Conservation (phyloP, 495 filamentous ascomycete genomes). For the Cenococcum geophilum region DNA sequence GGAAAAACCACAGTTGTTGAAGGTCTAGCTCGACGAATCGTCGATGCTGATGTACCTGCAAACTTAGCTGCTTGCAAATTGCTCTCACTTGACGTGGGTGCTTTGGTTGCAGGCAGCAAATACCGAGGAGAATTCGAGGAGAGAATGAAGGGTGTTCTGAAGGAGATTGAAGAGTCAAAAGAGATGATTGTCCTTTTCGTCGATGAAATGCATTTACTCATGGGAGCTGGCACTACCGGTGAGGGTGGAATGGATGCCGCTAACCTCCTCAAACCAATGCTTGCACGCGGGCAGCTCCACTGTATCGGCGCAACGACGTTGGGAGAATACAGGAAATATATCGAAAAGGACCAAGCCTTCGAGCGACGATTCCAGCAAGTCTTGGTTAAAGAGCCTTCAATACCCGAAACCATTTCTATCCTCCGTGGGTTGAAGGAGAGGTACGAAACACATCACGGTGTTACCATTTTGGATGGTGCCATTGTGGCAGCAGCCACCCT, state of each 20-base stretch:
- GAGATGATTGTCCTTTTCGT: constrained; percentile 97
- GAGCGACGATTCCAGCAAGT: constrained; percentile 98
- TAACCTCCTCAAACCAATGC: constrained; percentile 94
- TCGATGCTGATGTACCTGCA: constrained; percentile 91
- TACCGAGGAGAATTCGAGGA: constrained; percentile 98
- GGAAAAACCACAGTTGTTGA: constrained; percentile 98
- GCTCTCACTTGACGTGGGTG: constrained; percentile 89
- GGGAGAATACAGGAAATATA: constrained; percentile 95
- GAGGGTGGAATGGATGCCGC: constrained; percentile 99
- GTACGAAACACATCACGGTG: constrained; percentile 97
- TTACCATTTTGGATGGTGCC: constrained; percentile 87
- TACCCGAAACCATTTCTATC: constrained; percentile 90
- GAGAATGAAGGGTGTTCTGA: constrained; percentile 96
- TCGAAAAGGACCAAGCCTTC: constrained; percentile 96
- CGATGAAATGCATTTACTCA: constrained; percentile 96
- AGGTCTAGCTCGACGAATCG: constrained; percentile 89
- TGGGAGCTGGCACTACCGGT: constrained; percentile 89
- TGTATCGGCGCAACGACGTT: constrained; percentile 96
- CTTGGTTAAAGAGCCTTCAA: constrained; percentile 82
- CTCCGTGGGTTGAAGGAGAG: constrained; percentile 94
- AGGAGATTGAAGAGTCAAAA: constrained; percentile 93
- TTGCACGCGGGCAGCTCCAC: constrained; percentile 91
- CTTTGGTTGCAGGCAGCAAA: constrained; percentile 93
- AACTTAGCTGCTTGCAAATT: constrained; percentile 92
- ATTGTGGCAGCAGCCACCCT: constrained; percentile 86